A percentile compares a stretch with the other conserved stretches of the same genome.
These are phyloP conservation scores for Platismatia glauca DNA, from an alignment of 495 filamentous ascomycete species.

Conservation along the genomic window DNA sequence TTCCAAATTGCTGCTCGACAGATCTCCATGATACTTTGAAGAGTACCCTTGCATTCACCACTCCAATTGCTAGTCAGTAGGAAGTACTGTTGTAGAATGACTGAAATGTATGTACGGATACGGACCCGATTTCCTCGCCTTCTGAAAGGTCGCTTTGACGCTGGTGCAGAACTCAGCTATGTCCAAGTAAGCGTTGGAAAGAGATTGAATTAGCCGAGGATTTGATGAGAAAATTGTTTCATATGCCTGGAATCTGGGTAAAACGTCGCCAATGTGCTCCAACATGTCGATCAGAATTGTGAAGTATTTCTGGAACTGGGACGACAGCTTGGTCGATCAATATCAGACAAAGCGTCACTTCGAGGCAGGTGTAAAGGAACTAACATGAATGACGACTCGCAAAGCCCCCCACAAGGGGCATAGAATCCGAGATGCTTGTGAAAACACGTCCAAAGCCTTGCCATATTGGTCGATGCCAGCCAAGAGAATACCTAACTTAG, in stretches of 20 bases:
- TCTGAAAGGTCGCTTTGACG: not conserved
- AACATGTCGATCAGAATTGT: not conserved
- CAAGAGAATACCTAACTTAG: not conserved
- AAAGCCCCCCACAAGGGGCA: not conserved
- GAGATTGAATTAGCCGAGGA: not conserved
- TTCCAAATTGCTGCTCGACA: slow-evolving; percentile 12
- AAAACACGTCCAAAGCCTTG: not conserved
- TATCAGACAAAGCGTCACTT: not conserved
- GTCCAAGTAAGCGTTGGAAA: not conserved
- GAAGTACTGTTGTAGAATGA: not conserved
- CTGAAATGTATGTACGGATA: not conserved
- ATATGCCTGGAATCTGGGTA: not conserved
- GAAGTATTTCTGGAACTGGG: not conserved
- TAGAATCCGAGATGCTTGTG: not conserved
- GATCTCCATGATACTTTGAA: not conserved
- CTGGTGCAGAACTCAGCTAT: not conserved
- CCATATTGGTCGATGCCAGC: not conserved
- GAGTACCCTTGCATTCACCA: not conserved
- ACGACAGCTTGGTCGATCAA: not conserved
- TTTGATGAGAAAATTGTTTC: not conserved
- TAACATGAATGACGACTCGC: not conserved
- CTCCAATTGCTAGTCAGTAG: not conserved
- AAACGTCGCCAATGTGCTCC: not conserved
- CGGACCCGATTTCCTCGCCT: not conserved
- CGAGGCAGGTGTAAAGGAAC: not conserved